Conservation (phyloP, 768 basidiomycete species). For the Kwoniella dendrophila region DNA sequence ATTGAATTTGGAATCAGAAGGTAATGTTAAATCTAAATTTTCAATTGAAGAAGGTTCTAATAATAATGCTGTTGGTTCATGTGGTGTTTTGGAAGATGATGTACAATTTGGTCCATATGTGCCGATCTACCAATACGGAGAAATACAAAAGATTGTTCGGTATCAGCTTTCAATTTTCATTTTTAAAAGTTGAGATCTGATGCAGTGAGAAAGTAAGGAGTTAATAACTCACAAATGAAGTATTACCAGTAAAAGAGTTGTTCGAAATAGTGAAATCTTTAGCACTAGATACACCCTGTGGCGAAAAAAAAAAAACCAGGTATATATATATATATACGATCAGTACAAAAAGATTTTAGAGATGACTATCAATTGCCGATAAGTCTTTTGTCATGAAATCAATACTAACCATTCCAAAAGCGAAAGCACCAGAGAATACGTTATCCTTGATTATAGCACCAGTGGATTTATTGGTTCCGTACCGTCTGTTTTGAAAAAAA, state of each 20-base stretch:
- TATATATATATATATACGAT: neutral
- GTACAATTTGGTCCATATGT: slow-evolving; percentile 46
- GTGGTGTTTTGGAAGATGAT: slow-evolving; percentile 26
- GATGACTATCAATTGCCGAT: too few relatives aligned
- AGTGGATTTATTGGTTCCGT: slow-evolving; percentile 41
- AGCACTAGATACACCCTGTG: slow-evolving; percentile 35
- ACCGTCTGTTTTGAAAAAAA: slow-evolving; percentile 23
- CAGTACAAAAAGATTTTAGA: neutral
- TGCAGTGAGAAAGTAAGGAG: too few relatives aligned
- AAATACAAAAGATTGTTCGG: too few relatives aligned
- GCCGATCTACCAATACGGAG: slow-evolving; percentile 27
- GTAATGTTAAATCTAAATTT: slow-evolving; percentile 40
- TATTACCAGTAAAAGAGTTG: slow-evolving; percentile 45
- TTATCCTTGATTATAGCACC: slow-evolving; percentile 43
- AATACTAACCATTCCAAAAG: slow-evolving; percentile 47
- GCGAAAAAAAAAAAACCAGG: too few relatives aligned
- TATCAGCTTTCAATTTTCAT: too few relatives aligned
- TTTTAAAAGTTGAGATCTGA: too few relatives aligned
- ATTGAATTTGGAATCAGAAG: slow-evolving; percentile 9
- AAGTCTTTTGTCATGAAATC: too few relatives aligned
- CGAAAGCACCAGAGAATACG: slow-evolving; percentile 44
- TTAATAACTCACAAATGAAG: slow-evolving; percentile 37
- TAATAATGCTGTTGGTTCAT: slow-evolving; percentile 31
- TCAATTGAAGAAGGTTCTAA: slow-evolving; percentile 24
- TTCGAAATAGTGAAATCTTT: slow-evolving; percentile 34